phyloP scores from a whole-genome alignment of 1,284 basidiomycete genomes.

The Ustilago shanxiensis region DNA sequence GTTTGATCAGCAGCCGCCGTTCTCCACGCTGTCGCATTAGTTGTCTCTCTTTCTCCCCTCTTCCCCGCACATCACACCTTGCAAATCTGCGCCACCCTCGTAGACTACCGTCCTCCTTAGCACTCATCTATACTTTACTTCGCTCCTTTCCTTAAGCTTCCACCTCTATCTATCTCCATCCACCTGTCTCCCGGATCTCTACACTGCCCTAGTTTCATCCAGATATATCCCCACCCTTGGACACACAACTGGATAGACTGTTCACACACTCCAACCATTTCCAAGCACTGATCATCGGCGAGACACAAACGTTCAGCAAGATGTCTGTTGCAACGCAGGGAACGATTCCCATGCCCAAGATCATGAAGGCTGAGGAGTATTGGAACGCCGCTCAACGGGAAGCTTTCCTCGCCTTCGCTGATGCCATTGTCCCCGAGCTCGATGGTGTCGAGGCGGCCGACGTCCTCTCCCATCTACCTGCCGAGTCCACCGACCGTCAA shows the following conservation, averaged over 20 bases:
- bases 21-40: background rate
- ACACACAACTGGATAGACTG: background rate
- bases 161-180: background rate
- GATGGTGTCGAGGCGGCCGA: constrained; percentile 55
- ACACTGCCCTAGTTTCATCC: too few species aligned
- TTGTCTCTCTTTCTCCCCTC: background rate
- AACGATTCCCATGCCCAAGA: constrained; percentile 39
- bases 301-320: background rate
- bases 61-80: background rate
- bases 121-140: too few species aligned
- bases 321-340: constrained; percentile 33
- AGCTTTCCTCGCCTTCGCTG: constrained; percentile 63
- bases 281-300: background rate
- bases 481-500: constrained; percentile 55
- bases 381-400: constrained; percentile 50
- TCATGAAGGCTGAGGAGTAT: constrained; percentile 50
- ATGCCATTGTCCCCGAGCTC: constrained; percentile 62
- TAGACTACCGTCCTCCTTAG: background rate
- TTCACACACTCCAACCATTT: background rate
- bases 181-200: too few species aligned
- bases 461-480: constrained; percentile 59
- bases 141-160: too few species aligned
- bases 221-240: background rate
- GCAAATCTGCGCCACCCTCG: background rate
- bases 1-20: background rate